phyloP scores from a whole-genome alignment of 106 monocot genomes.

The Dendrobium officinale region DNA sequence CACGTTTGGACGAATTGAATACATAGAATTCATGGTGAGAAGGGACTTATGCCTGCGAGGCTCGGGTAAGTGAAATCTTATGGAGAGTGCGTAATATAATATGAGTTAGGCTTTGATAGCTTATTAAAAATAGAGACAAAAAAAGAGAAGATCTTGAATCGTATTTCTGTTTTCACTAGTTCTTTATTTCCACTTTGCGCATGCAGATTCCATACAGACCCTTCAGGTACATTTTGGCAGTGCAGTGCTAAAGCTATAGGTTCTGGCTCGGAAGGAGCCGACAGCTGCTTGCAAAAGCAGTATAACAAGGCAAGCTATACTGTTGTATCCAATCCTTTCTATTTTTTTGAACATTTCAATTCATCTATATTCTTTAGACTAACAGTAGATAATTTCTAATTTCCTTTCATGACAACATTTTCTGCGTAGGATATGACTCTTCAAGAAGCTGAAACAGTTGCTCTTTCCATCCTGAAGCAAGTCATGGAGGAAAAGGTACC shows the following conservation, averaged over 20 bases:
- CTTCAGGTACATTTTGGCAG: slow-evolving; percentile 94
- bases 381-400: not conserved
- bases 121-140: no score
- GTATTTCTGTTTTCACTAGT: not conserved
- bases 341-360: not conserved
- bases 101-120: no score
- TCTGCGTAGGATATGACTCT: slow-evolving; percentile 67
- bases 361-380: not conserved
- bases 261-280: slow-evolving; percentile 92
- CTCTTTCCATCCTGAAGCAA: slow-evolving; percentile 93
- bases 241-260: slow-evolving; percentile 94
- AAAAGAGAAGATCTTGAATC: no score
- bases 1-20: no score
- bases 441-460: slow-evolving; percentile 88
- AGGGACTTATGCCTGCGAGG: no score
- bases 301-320: slow-evolving; percentile 61
- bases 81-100: no score
- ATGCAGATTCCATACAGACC: slow-evolving; percentile 75
- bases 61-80: no score
- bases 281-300: slow-evolving; percentile 83
- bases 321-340: not conserved
- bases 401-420: not conserved
- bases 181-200: not conserved
- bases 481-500: slow-evolving; percentile 98
- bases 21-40: no score